A percentile compares a stretch with the other conserved stretches of the same genome.
Evolutionary conservation across 495 filamentous ascomycete genomes (phyloP).

Genomic region (Pyrenula aspistea): DNA sequence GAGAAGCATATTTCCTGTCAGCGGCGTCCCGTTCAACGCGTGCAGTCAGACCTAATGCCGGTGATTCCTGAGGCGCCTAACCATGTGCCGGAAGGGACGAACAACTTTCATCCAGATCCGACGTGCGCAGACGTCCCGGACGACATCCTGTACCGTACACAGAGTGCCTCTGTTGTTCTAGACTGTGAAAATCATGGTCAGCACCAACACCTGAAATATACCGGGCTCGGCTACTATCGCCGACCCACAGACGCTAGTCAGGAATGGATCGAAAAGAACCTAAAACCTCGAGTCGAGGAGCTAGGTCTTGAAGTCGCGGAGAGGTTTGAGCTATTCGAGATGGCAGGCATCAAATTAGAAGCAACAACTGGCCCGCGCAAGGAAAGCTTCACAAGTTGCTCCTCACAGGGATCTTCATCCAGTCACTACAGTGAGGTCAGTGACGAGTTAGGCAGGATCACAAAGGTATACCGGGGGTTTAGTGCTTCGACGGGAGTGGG

Average conservation of each 20-base stretch:
- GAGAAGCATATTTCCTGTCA: background rate
- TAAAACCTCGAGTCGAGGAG: background rate
- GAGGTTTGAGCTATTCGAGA: background rate
- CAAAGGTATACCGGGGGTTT: background rate
- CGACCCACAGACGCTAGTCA: background rate
- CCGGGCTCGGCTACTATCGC: background rate
- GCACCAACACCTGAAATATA: background rate
- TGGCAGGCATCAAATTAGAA: background rate
- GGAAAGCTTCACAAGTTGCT: background rate
- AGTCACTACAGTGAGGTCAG: background rate
- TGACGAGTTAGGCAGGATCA: background rate
- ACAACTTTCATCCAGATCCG: background rate
- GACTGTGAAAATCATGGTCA: background rate
- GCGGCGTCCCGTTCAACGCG: background rate
- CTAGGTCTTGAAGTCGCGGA: background rate
- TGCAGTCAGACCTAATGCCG: background rate
- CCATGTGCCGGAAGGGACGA: background rate
- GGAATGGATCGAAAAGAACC: background rate
- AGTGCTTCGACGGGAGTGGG: background rate
- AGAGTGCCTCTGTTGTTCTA: background rate
- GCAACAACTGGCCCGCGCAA: background rate
- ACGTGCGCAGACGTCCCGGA: background rate
- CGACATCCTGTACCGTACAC: background rate
- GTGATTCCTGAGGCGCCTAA: background rate
- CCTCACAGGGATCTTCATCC: background rate